Evolutionary conservation across 352 stramenopile species (phyloP), one percentile per base, ranked within the genome.

Genomic region (Porosira glacialis): DNA sequence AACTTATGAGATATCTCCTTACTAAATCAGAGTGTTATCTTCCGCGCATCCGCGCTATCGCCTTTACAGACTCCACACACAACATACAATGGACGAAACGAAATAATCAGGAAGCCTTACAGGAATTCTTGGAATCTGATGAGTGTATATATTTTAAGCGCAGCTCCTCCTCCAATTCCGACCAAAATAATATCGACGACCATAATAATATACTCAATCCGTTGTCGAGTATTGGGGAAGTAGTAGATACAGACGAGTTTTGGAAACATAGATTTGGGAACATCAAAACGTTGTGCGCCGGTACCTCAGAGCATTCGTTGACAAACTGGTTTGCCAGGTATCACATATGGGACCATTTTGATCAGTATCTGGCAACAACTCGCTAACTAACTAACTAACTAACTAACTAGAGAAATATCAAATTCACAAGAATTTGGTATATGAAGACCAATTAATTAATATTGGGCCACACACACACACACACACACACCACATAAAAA

Each of bases 31-130:
- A 24, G 30, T 35, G 22, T n/a, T 75, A 81, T 36, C 22, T 87
- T 22, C 64, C 76, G 36, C 70, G 78, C 33, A 81, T 89, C 43
- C 68, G 67, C 7, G 73, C 69, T 24, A 80, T 86, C 13, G 74
- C 76, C 2, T 89, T 89, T 59, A 89, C 82, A 19, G 82, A 89
- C 47, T 88, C 80, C 15, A 89, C 77, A 35, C 80, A 89, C 39
- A 84, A 78, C 13, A 81, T 90, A 31, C 83, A 88, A 70, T 90
- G 83, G 83, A 22, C 70, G 1, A 74, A 69, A 58, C 38, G 71
- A 88, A 76, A 86, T 78, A 11, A 75, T 74, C 10, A 70, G 59
- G 19, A 65, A 59, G 15, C 51, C 88, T 0, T 90, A 90, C 44
- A 71, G 87, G 35, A 77, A 67, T 51, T 72, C 70, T 33, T 38